These are phyloP conservation scores for Solanum appendiculatum DNA, from an alignment of 257 asterid genomes.

Conservation along the genomic window DNA sequence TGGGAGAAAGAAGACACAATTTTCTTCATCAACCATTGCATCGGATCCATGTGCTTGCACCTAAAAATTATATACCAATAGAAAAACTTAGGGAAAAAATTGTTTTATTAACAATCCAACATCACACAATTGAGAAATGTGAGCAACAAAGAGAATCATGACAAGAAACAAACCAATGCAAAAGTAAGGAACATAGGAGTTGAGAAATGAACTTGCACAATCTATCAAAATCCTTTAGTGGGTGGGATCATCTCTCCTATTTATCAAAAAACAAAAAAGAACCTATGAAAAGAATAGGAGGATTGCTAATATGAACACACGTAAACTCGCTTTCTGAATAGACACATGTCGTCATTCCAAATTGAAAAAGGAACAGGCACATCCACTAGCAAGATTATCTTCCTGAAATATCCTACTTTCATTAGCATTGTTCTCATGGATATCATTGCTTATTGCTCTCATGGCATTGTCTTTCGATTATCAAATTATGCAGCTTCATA, in stretches of 20 bases:
- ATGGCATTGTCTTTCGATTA: background rate
- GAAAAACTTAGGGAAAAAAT: background rate
- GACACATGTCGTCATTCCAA: background rate
- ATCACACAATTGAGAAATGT: background rate
- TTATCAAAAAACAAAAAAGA: background rate
- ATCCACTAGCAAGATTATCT: background rate
- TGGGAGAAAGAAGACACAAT: constrained; percentile 88
- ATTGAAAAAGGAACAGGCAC: background rate
- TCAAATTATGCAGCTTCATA: background rate
- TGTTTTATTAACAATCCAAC: background rate
- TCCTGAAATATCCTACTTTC: background rate
- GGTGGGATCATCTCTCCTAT: background rate
- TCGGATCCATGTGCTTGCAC: constrained; percentile 98
- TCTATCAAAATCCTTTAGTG: too few species aligned
- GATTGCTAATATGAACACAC: background rate
- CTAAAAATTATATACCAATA: constrained; percentile 20
- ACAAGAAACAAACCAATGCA: background rate
- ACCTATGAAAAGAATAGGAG: background rate
- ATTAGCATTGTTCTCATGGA: background rate
- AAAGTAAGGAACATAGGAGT: background rate
- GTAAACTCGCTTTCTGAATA: background rate
- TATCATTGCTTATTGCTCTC: background rate
- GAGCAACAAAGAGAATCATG: background rate
- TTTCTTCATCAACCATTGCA: constrained; percentile 96
- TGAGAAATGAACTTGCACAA: background rate